Evolutionary conservation across 495 filamentous ascomycete species (phyloP).

Genomic region (Peziza echinospora): DNA sequence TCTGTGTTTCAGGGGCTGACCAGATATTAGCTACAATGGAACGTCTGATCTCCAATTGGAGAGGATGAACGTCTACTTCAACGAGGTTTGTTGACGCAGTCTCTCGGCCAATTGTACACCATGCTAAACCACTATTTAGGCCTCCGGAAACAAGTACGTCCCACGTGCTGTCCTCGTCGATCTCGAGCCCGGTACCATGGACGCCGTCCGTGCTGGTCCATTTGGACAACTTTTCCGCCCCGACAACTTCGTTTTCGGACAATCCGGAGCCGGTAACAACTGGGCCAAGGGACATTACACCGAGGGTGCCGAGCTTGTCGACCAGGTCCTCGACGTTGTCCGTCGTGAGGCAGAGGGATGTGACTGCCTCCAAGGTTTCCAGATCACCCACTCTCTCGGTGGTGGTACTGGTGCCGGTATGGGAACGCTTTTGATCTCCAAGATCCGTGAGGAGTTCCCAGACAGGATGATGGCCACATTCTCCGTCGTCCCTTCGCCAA

Average conservation of each 20-base stretch:
- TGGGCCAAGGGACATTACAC: conserved; percentile 99
- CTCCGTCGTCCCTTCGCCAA: conserved; percentile 98
- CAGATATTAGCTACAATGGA: conserved; percentile 61
- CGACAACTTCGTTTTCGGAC: conserved; percentile 99
- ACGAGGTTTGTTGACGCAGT: conserved; percentile 47
- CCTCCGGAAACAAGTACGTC: conserved; percentile 93
- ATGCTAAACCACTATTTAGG: conserved; percentile 30
- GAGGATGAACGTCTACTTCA: conserved; percentile 99
- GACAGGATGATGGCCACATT: conserved; percentile 99
- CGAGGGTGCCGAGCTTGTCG: conserved; percentile 96
- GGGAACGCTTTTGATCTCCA: conserved; percentile 98
- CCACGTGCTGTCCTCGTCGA: conserved; percentile 98
- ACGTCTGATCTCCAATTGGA: conserved; percentile 96
- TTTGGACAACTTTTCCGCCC: conserved; percentile 99
- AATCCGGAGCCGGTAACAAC: conserved; percentile 99
- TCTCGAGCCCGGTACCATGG: conserved; percentile 97
- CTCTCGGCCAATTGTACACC: neutral
- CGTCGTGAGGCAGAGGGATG: conserved; percentile 97
- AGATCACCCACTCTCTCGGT: conserved; percentile 99
- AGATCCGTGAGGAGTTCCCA: conserved; percentile 99
- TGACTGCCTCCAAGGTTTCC: conserved; percentile 99
- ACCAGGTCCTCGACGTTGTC: conserved; percentile 95
- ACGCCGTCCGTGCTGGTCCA: conserved; percentile 93
- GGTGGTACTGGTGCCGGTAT: conserved; percentile 99
- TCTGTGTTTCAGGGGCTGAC: conserved; percentile 5